A percentile compares a stretch with the other conserved stretches of the same genome.
These are phyloP conservation scores for Aureobasidium mangrovei DNA, from an alignment of 2,329 filamentous ascomycete species.

Conservation along the genomic window DNA sequence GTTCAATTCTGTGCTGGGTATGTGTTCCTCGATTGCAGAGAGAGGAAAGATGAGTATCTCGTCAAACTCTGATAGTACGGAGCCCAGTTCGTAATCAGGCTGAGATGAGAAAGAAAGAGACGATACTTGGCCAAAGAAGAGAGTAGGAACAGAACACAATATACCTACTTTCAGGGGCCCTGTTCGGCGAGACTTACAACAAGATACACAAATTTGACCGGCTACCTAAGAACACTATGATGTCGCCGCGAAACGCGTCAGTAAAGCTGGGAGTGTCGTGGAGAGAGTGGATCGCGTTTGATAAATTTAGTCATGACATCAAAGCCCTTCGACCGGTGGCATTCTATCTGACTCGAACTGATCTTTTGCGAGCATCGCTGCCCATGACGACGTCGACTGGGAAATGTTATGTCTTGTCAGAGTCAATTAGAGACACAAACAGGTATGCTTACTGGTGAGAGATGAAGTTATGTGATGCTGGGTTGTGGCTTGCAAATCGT, in stretches of 20 bases:
- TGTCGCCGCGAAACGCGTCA: neutral
- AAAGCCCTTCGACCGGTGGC: neutral
- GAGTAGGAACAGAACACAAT: neutral
- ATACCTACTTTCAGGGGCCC: neutral
- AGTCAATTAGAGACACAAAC: too few species aligned
- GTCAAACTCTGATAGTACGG: too few species aligned
- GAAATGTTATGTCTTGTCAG: too few species aligned
- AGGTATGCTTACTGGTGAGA: too few species aligned
- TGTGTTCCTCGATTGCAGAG: neutral
- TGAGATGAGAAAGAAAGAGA: neutral
- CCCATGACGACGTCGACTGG: too few species aligned
- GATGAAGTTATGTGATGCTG: too few species aligned
- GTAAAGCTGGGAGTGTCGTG: neutral
- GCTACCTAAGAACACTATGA: neutral
- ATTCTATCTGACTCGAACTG: too few species aligned
- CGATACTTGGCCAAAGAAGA: neutral
- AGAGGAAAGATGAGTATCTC: too few species aligned
- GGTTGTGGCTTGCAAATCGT: too few species aligned
- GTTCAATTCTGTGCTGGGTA: neutral
- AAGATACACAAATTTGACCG: neutral
- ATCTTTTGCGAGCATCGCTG: too few species aligned
- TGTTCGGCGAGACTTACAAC: neutral
- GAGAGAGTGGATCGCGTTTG: neutral
- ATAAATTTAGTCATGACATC: slow-evolving; percentile 1
- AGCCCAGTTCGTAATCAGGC: too few species aligned